Base-by-base conservation (phyloP, 2,329 filamentous ascomycete genomes). In the Fusarium abutilonis region DNA sequence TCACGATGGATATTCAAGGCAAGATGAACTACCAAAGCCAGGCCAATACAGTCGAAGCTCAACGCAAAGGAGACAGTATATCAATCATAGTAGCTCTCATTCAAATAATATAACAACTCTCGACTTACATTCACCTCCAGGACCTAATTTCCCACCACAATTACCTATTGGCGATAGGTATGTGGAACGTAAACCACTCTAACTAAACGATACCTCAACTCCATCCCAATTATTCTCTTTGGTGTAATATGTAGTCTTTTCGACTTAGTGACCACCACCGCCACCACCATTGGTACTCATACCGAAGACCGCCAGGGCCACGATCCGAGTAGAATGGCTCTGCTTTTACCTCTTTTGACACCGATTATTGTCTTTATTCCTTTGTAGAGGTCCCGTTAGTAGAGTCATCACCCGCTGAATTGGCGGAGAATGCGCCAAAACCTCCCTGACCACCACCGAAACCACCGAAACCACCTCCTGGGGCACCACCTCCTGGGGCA, bases 211-310 rank as follows among this genome's bases (percentile, higher is more conserved):
- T 45, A 52, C 51, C 61, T 38, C 40, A 53, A 45, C 47, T 49
- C 52, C 56, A 49, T 42, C 46, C 44, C 32, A 31, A 65, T 64
- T 86, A 76, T 78, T 77, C 44, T 82, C 83, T 65, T 84, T 47
- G 44, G 44, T 34, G 31, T 39, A 49, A 38, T 19, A 23, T 52
- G 39, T 44, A 56, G 31, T 49, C 40, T 44, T 82, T 56, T 87
- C 83, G 19, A 73, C 64, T 74, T 88, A 88, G 52, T 85, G 83
- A 29, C 86, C 80, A 52, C n/a, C n/a, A n/a, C n/a, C n/a, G n/a
- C 73, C 69, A 19, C 6, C 21, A 23, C 73, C 69, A 17, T 74
- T 56, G 68, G 84, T 75, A 39, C 82, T 81, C 6, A 80, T 79
- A 67, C 83, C 67, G 34, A 71, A 72, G 21, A 87, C 80, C 10